Conservation (phyloP, 2,329 filamentous ascomycete species). For the Calonectria pteridis region DNA sequence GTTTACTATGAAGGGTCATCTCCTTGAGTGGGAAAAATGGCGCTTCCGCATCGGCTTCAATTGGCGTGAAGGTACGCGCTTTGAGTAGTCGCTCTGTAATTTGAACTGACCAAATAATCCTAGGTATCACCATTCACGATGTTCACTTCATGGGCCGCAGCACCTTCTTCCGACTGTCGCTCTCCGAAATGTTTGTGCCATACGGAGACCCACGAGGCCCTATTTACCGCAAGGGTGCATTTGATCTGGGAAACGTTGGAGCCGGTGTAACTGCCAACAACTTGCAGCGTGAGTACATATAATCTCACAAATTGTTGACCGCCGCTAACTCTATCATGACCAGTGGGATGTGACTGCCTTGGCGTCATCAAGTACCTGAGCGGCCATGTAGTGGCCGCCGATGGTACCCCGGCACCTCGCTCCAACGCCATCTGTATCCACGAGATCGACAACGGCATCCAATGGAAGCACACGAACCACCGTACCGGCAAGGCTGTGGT, state of each 20-base stretch:
- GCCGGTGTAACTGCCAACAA: slow-evolving; percentile 77
- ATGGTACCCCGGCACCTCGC: slow-evolving; percentile 64
- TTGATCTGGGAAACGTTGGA: slow-evolving; percentile 79
- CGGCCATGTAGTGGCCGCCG: slow-evolving; percentile 62
- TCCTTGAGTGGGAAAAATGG: slow-evolving; percentile 72
- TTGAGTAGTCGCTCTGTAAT: background rate
- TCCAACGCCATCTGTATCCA: slow-evolving; percentile 76
- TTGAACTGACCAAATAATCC: background rate
- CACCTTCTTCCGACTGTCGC: slow-evolving; percentile 72
- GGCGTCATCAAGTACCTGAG: slow-evolving; percentile 76
- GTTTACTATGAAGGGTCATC: slow-evolving; percentile 57
- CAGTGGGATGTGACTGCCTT: slow-evolving; percentile 76
- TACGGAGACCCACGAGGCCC: slow-evolving; percentile 74
- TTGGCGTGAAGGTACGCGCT: slow-evolving; percentile 69
- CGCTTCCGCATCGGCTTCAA: slow-evolving; percentile 76
- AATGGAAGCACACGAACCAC: slow-evolving; percentile 81
- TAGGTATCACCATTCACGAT: slow-evolving; percentile 68
- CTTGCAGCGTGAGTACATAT: slow-evolving; percentile 55
- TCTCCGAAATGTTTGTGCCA: slow-evolving; percentile 77
- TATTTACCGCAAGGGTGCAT: slow-evolving; percentile 74
- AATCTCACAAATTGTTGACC: background rate
- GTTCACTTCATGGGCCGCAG: slow-evolving; percentile 73
- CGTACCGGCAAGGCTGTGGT: slow-evolving; percentile 72
- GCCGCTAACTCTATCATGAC: background rate
- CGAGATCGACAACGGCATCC: slow-evolving; percentile 77